Conservation (phyloP, 345 rosid genomes). For the Euphorbia peplus region DNA sequence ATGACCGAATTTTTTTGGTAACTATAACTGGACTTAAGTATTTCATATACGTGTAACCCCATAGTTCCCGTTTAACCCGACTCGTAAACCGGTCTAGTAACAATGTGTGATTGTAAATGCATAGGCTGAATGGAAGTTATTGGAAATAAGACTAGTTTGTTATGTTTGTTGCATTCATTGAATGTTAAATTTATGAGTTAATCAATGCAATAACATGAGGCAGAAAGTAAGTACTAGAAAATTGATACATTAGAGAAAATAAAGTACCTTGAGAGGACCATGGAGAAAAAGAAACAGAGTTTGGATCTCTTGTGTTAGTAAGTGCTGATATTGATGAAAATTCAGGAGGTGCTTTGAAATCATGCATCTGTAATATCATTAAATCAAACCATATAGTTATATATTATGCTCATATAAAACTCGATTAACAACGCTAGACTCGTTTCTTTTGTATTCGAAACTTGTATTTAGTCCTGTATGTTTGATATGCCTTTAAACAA, state of each 20-base stretch:
- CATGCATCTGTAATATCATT: conserved; percentile 63
- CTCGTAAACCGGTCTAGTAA: no score
- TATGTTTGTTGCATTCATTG: background rate
- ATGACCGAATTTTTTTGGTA: no score
- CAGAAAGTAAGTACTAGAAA: background rate
- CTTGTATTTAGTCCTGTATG: no score
- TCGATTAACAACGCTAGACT: no score
- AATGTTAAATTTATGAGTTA: background rate
- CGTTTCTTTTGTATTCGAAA: no score
- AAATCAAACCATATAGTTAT: background rate
- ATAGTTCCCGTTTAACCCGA: no score
- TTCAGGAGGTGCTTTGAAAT: conserved; percentile 64
- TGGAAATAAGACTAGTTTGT: background rate
- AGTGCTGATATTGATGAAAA: conserved; percentile 53
- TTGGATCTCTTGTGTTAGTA: conserved; percentile 52
- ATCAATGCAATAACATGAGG: background rate
- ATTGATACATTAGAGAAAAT: background rate
- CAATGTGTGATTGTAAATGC: no score
- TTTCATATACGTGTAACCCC: no score
- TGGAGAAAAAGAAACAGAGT: conserved; percentile 46
- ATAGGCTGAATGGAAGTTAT: no score
- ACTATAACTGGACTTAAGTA: no score
- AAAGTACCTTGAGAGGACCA: conserved; percentile 69
- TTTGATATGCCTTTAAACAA: no score
- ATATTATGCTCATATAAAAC: no score